A percentile compares a stretch with the other conserved stretches of the same genome.
Conservation (phyloP, 2,329 filamentous ascomycete genomes). For the Knoxdaviesia capensis region DNA sequence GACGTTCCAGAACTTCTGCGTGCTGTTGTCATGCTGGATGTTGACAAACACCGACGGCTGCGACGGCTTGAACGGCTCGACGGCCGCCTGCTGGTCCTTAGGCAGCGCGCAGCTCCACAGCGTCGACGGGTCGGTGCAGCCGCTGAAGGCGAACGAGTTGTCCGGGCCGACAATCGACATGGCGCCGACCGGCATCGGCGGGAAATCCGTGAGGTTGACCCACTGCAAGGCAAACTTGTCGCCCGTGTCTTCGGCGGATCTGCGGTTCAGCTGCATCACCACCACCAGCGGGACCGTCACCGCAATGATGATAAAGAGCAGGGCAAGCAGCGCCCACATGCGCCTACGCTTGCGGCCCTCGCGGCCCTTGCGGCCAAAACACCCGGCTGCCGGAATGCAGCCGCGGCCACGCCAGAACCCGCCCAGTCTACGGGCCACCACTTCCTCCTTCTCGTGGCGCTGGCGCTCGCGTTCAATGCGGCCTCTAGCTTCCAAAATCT, state of each 20-base stretch:
- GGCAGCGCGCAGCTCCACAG: slow-evolving; percentile 78
- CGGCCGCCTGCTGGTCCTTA: slow-evolving; percentile 49
- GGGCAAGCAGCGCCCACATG: slow-evolving; percentile 32
- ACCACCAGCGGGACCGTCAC: slow-evolving; percentile 36
- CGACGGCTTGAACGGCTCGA: slow-evolving; percentile 40
- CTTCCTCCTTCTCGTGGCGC: slow-evolving; percentile 46
- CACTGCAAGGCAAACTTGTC: slow-evolving; percentile 27
- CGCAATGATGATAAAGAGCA: slow-evolving; percentile 36
- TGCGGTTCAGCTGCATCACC: slow-evolving; percentile 7
- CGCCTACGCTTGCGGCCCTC: slow-evolving; percentile 44
- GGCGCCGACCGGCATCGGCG: slow-evolving; percentile 68
- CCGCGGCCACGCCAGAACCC: slow-evolving; percentile 46
- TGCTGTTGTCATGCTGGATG: slow-evolving; percentile 50
- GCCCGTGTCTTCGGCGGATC: background rate
- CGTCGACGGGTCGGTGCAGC: slow-evolving; percentile 51
- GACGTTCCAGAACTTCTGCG: slow-evolving; percentile 27
- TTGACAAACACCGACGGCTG: slow-evolving; percentile 66
- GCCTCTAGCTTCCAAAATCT: background rate
- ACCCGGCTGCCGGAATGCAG: slow-evolving; percentile 41
- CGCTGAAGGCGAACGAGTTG: slow-evolving; percentile 38
- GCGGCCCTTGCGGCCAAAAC: slow-evolving; percentile 40
- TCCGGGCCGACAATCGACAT: slow-evolving; percentile 59
- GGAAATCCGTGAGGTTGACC: slow-evolving; percentile 73
- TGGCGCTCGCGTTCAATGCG: slow-evolving; percentile 29
- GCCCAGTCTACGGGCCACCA: slow-evolving; percentile 31